Evolutionary conservation across 306 rosid genomes (phyloP), one percentile per base, ranked within the genome.

Genomic region (Lupinus albus): DNA sequence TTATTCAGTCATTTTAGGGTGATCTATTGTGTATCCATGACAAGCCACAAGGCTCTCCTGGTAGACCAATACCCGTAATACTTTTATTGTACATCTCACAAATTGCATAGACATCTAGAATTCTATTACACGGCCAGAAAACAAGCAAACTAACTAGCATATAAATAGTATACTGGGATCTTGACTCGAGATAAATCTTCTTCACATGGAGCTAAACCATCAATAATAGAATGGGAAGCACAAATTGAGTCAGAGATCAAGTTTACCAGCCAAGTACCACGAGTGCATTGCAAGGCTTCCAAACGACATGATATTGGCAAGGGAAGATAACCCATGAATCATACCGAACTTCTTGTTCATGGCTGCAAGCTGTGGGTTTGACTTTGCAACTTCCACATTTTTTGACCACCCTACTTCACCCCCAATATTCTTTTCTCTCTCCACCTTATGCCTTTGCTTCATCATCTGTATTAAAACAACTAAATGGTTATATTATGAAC

Each of bases 331-430:
- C 28, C 99, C 99, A 60, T 94, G 99, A 82, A 94, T 85, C 99
- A 94, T 90, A 68, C 99, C 97, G 14, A 94, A 94, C 72, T 90
- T 94, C 91, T 94, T 94, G 69, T 94, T 90, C 95, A 94, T 90
- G 55, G 96, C 95, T 51, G 88, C 86, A 50, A 94, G 96, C 81
- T 94, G 86, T 21, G 99, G 96, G 64, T 94, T 88, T 72, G 28
- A 79, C 76, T 90, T 88, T 25, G 99, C 97, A 42, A 86, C 97
- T 76, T 90, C 89, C 71, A 86, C 88, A 67, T 90, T 94, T 77
- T 94, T 94, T 15, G 95, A 82, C 96, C 95, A 75, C 68, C 99
- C 99, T 64, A 88, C 81, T 84, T 94, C 99, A 52, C 75, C 95
- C 66, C 99, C 99, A 68, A 94, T 82, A 52, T 60, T 81, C 64